These are phyloP conservation scores for Dunaliella primolecta DNA, from an alignment of 139 green algal genomes.

Conservation along the genomic window DNA sequence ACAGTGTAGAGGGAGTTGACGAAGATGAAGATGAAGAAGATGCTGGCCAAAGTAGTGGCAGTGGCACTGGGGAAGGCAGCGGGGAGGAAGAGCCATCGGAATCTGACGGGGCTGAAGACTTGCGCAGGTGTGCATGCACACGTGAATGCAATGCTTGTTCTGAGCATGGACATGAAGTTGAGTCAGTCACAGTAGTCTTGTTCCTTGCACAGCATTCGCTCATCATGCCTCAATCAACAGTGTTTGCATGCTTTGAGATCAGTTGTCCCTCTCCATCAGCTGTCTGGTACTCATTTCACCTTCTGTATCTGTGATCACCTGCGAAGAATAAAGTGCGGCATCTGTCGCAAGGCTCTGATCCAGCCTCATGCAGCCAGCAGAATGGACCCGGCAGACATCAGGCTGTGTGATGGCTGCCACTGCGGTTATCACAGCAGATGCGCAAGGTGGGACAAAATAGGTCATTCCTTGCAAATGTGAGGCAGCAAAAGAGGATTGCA, in stretches of 20 bases:
- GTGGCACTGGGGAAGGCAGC: neutral
- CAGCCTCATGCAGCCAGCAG: neutral
- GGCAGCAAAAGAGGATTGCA: too few species aligned
- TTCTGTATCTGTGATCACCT: neutral
- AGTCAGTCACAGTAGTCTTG: too few species aligned
- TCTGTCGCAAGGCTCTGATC: neutral
- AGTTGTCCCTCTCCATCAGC: neutral
- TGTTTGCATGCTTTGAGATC: too few species aligned
- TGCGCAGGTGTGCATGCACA: neutral
- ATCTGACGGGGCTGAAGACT: neutral
- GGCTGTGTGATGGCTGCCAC: neutral
- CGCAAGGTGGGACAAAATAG: neutral
- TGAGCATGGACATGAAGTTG: too few species aligned
- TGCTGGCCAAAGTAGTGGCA: neutral
- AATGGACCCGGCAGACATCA: neutral
- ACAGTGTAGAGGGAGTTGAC: neutral
- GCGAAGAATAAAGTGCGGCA: neutral
- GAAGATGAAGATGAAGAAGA: neutral
- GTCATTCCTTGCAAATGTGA: too few species aligned
- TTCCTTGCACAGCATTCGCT: too few species aligned
- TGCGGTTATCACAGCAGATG: neutral
- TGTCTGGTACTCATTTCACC: neutral
- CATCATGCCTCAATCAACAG: neutral
- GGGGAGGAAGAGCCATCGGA: neutral
- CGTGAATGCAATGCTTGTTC: too few species aligned